Evolutionary conservation across 1,139 yeast genomes (phyloP), one percentile per base, ranked within the genome.

Genomic region (Pichia sp.): DNA sequence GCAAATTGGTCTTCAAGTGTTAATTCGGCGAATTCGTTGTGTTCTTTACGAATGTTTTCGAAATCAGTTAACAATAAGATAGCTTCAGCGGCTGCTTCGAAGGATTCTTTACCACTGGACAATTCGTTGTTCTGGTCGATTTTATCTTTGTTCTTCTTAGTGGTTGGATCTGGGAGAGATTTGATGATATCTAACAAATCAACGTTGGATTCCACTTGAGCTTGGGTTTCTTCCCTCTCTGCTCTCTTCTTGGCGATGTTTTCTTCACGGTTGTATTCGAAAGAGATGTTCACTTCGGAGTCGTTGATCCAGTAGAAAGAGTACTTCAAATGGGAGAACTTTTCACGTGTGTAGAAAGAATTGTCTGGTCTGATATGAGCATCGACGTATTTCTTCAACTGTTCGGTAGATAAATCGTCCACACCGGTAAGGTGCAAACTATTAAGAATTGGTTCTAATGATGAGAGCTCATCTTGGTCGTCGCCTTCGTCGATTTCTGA

Each of bases 291-390:
- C 24, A 83, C 75, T 2, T 79, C 69, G 15, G 76, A 61, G 61
- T 85, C 94, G 59, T 85, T 79, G 40, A 85, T 74, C 94, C 94
- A 85, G 58, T 85, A 83, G 24, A 84, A 65, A 44, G 70, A 67
- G 62, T 55, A 64, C 48, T 57, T 48, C 46, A 53, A 56, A 44
- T 50, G 53, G 42, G 56, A 55, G 38, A 52, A 60, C 34, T 59
- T 48, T 7, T 58, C 63, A 21, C 60, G 52, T 17, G 51, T 59
- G n/a, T 50, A 55, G 44, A 58, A 60, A 21, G 53, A 58, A 51
- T 67, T 71, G 22, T 57, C 60, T 9, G 68, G 68, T 55, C 78
- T 78, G 42, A 81, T 59, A 57, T 77, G 75, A 47, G 68, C 66
- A 46, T 77, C 78, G 17, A 83, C 65, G 58, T 73, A 85, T 17